Conservation (phyloP, 164 flowering plant genomes). For the Piper betle region DNA sequence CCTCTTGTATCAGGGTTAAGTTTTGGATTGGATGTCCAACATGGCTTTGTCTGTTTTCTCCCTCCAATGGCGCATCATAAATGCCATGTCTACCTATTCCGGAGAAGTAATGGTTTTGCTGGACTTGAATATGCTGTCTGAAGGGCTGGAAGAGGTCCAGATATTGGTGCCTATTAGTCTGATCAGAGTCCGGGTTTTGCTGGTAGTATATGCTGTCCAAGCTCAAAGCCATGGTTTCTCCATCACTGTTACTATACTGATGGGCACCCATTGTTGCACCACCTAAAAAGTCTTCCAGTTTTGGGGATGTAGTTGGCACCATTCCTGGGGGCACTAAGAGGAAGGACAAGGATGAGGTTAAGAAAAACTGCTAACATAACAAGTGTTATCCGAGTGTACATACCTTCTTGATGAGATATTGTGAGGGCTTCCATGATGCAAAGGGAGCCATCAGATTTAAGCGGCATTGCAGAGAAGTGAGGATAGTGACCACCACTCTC, state of each 20-base stretch:
- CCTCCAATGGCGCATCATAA: slow-evolving; percentile 23
- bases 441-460: slow-evolving; percentile 87
- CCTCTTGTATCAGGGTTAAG: slow-evolving; percentile 13
- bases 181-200: slow-evolving; percentile 24
- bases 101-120: slow-evolving; percentile 26
- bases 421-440: slow-evolving; percentile 70
- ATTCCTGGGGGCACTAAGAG: slow-evolving; percentile 24
- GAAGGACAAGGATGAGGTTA: neutral
- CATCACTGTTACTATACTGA: neutral
- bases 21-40: no score
- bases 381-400: neutral
- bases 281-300: slow-evolving; percentile 82
- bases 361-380: neutral
- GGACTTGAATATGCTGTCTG: slow-evolving; percentile 23
- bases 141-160: slow-evolving; percentile 21
- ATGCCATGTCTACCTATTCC: slow-evolving; percentile 23
- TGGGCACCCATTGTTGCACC: slow-evolving; percentile 37
- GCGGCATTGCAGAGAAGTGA: slow-evolving; percentile 59
- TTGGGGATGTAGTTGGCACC: slow-evolving; percentile 48
- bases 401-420: slow-evolving; percentile 54
- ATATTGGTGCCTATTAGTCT: slow-evolving; percentile 21
- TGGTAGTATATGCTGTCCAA: slow-evolving; percentile 60
- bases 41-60: slow-evolving; percentile 12
- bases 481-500: slow-evolving; percentile 31
- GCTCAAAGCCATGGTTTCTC: slow-evolving; percentile 59